Evolutionary conservation across 331 rosid species (phyloP).

Genomic region (Malus hybrid): DNA sequence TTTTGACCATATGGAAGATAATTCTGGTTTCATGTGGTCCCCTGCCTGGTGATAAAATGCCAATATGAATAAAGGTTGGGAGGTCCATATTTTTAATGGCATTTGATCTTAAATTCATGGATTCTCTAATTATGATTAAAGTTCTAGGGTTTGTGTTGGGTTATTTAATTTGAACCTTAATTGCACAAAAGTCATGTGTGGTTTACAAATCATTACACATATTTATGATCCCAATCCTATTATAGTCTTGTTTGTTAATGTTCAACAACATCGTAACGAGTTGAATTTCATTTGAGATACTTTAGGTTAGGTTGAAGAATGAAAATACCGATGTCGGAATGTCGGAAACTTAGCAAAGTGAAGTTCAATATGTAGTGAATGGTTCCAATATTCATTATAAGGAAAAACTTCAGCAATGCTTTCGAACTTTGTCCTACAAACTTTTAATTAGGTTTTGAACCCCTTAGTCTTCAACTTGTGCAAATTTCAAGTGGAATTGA

Average conservation of each 20-base stretch:
- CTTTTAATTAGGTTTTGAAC: background rate
- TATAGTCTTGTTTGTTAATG: too few species aligned
- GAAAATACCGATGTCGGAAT: too few species aligned
- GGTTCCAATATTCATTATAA: too few species aligned
- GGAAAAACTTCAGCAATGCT: background rate
- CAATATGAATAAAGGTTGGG: background rate
- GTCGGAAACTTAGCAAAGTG: too few species aligned
- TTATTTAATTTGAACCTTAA: background rate
- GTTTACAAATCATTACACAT: background rate
- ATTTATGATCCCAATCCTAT: too few species aligned
- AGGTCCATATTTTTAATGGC: background rate
- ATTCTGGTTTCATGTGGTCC: background rate
- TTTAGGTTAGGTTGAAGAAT: too few species aligned
- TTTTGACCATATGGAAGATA: background rate
- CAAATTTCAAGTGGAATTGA: background rate
- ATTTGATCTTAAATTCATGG: background rate
- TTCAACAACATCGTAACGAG: too few species aligned
- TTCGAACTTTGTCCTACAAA: background rate
- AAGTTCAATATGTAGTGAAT: too few species aligned
- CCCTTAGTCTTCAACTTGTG: background rate
- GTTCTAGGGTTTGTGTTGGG: background rate
- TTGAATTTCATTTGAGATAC: accelerated
- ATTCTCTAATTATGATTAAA: background rate
- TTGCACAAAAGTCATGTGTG: background rate
- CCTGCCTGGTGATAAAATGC: background rate